Percentiles rank a stretch among this genome's conserved stretches.
phyloP scores from a whole-genome alignment of 73 alveolate species.

The Halteria grandinella region DNA sequence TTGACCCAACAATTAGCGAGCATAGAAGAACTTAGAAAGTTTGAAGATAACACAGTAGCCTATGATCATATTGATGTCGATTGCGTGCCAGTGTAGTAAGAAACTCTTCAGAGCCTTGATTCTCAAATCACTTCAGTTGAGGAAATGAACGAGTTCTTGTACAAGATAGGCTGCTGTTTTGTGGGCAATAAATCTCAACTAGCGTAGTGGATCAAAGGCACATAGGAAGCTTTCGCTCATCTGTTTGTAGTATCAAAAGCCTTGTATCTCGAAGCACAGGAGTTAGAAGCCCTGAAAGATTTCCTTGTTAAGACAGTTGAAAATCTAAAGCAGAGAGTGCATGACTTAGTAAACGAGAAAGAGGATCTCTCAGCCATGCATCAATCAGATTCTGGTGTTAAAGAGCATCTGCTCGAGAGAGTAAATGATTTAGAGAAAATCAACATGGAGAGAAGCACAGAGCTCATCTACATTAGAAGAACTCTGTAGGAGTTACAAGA shows the following conservation, averaged over 20 bases:
- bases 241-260: constrained; percentile 20
- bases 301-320: constrained; percentile 40
- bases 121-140: too few species aligned
- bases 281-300: constrained; percentile 34
- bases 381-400: constrained; percentile 20
- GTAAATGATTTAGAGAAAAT: constrained; percentile 33
- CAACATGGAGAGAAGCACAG: constrained; percentile 28
- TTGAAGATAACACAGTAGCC: too few species aligned
- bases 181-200: constrained; percentile 14
- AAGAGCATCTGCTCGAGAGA: constrained; percentile 38
- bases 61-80: too few species aligned
- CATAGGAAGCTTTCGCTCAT: constrained; percentile 20
- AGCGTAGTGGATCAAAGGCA: constrained; percentile 34
- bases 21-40: too few species aligned
- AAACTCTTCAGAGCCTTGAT: constrained; percentile 11
- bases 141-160: constrained; percentile 38
- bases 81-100: too few species aligned
- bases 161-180: constrained; percentile 27
- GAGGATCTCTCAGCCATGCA: constrained; percentile 52
- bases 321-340: constrained; percentile 19
- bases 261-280: constrained; percentile 10
- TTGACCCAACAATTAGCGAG: not conserved
- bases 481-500: constrained; percentile 7
- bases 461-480: constrained; percentile 27
- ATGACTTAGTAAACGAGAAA: constrained; percentile 27